A percentile compares a stretch with the other conserved stretches of the same genome.
Evolutionary conservation across 768 basidiomycete species (phyloP).

Genomic region (Obba rivulosa): DNA sequence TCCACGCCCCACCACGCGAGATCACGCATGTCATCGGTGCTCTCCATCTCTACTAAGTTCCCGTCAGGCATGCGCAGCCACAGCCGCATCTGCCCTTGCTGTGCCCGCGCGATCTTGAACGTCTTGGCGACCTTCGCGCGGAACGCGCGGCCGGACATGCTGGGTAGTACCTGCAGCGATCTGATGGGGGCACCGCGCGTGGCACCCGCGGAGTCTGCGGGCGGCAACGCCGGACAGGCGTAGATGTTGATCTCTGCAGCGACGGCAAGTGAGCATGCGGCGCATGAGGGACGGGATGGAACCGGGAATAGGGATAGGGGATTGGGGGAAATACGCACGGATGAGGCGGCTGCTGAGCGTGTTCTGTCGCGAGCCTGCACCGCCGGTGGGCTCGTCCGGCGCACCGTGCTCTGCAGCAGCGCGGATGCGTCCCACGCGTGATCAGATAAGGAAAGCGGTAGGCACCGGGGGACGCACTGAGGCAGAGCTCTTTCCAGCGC

Average conservation of each 20-base stretch:
- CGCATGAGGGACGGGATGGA: background rate
- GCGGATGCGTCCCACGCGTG: background rate
- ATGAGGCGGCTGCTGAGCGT: conserved; percentile 60
- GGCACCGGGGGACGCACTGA: conserved; percentile 40
- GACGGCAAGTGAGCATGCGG: background rate
- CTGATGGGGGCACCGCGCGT: conserved; percentile 3
- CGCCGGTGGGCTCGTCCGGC: conserved; percentile 32
- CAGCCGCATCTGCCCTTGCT: conserved; percentile 34
- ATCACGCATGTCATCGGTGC: conserved; percentile 44
- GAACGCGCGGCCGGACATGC: conserved; percentile 62
- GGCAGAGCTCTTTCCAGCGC: conserved; percentile 58
- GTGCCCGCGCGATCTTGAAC: conserved; percentile 25
- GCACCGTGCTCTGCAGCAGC: conserved; percentile 52
- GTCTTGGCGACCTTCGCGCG: conserved; percentile 59
- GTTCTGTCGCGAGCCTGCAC: conserved; percentile 34
- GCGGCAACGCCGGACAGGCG: conserved; percentile 1
- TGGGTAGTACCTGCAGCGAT: conserved; percentile 53
- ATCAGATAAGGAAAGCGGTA: background rate
- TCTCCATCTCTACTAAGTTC: conserved; percentile 38
- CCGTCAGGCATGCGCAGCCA: conserved; percentile 56
- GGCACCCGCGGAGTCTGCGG: background rate
- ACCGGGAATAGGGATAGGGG: background rate
- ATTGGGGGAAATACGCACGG: conserved; percentile 32
- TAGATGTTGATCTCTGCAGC: conserved; percentile 14
- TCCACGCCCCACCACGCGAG: conserved; percentile 74